Conservation (phyloP, 164 flowering plant species). For the Tinospora cordifolia region DNA sequence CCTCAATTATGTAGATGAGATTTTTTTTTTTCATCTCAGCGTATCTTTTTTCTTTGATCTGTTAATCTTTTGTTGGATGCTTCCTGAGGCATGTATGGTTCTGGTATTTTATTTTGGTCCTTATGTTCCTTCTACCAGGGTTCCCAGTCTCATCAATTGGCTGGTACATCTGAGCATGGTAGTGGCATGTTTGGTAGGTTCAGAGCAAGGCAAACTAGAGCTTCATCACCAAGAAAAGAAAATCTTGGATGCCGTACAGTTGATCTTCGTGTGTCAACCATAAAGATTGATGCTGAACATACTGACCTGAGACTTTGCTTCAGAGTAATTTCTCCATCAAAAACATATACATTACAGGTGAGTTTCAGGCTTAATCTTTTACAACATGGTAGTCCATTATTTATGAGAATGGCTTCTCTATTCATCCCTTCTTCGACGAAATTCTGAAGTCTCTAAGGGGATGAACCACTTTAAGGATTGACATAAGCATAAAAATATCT, state of each 20-base stretch:
- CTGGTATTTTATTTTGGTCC: constrained; percentile 2
- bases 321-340: constrained; percentile 74
- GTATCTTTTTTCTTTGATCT: background rate
- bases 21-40: background rate
- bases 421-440: background rate
- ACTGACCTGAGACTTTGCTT: constrained; percentile 82
- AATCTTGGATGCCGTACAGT: constrained; percentile 51
- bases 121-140: constrained; percentile 35
- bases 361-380: background rate
- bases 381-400: background rate
- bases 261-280: constrained; percentile 68
- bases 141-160: constrained; percentile 38
- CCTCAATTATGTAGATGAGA: background rate
- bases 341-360: constrained; percentile 85
- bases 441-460: background rate
- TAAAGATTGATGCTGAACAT: constrained; percentile 90
- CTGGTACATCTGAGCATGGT: constrained; percentile 38
- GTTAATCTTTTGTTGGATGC: background rate
- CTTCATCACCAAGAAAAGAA: constrained; percentile 46
- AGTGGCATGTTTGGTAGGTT: constrained; percentile 80
- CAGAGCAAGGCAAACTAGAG: constrained; percentile 47
- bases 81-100: background rate
- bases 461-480: background rate
- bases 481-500: background rate
- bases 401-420: background rate